These are phyloP conservation scores for Perkinsela sp. DNA, from an alignment of 208 protist genomes.

Conservation along the genomic window DNA sequence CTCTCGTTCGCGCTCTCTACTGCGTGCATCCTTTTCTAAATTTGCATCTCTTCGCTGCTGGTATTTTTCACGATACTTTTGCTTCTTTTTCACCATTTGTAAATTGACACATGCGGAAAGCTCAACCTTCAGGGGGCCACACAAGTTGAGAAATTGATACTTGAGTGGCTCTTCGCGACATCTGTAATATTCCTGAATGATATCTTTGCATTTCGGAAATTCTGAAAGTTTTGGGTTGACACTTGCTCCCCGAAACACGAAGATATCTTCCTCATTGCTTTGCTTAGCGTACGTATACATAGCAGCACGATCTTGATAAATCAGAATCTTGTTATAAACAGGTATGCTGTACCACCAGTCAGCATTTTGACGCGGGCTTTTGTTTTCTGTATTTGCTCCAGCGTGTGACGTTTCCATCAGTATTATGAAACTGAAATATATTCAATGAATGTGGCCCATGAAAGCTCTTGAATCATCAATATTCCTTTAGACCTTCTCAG, in stretches of 20 bases:
- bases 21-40: slow-evolving; percentile 15
- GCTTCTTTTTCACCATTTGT: slow-evolving; percentile 41
- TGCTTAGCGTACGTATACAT: slow-evolving; percentile 36
- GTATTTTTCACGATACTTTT: slow-evolving; percentile 36
- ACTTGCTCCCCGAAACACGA: slow-evolving; percentile 36
- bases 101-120: slow-evolving; percentile 52
- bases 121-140: slow-evolving; percentile 43
- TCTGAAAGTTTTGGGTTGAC: slow-evolving; percentile 40
- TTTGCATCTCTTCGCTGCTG: slow-evolving; percentile 23
- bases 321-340: not conserved
- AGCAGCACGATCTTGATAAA: slow-evolving; percentile 12
- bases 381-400: too few species aligned
- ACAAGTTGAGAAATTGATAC: slow-evolving; percentile 35
- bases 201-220: slow-evolving; percentile 35
- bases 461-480: too few species aligned
- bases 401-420: too few species aligned
- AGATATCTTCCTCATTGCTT: slow-evolving; percentile 31
- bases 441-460: too few species aligned
- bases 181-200: slow-evolving; percentile 49
- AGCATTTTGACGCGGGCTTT: too few species aligned
- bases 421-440: too few species aligned
- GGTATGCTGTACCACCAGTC: not conserved
- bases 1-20: not conserved
- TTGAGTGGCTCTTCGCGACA: slow-evolving; percentile 30
- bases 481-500: too few species aligned